Evolutionary conservation across 2,329 filamentous ascomycete species (phyloP).

Genomic region (Colletotrichum musae): DNA sequence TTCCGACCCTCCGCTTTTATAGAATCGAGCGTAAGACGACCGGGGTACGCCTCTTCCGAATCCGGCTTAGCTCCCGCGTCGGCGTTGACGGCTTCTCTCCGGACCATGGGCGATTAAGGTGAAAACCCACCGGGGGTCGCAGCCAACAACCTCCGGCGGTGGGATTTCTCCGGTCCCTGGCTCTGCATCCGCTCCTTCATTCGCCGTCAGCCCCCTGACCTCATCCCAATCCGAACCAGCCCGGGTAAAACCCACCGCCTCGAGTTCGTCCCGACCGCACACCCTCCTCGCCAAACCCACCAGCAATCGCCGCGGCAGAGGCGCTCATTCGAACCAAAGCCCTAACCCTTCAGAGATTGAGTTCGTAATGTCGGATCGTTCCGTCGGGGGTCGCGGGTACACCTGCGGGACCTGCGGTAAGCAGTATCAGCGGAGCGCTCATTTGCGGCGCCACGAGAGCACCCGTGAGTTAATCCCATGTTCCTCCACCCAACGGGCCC

Average conservation of each 20-base stretch:
- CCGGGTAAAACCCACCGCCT: slow-evolving; percentile 41
- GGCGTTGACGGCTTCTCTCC: not conserved
- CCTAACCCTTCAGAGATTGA: too few species aligned
- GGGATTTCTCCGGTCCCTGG: slow-evolving; percentile 30
- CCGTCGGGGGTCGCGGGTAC: slow-evolving; percentile 18
- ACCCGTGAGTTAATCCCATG: slow-evolving; percentile 42
- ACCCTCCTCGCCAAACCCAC: slow-evolving; percentile 19
- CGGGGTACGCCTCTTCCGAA: not conserved
- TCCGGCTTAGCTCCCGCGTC: slow-evolving; percentile 13
- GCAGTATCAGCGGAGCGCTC: slow-evolving; percentile 46
- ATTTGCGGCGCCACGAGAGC: slow-evolving; percentile 47
- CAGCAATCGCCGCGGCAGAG: not conserved
- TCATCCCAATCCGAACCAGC: not conserved
- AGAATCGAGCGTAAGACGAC: too few species aligned
- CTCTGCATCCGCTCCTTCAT: not conserved
- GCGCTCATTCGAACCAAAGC: not conserved
- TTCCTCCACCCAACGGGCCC: not conserved
- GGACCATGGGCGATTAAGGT: not conserved
- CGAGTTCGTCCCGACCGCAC: not conserved
- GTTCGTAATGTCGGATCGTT: slow-evolving; percentile 21
- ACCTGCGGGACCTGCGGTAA: slow-evolving; percentile 45
- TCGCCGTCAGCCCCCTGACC: not conserved
- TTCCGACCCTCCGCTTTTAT: too few species aligned
- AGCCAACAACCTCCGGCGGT: slow-evolving; percentile 5
- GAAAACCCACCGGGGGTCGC: slow-evolving; percentile 25